phyloP scores from a whole-genome alignment of 306 rosid species.

The Trifolium dubium region DNA sequence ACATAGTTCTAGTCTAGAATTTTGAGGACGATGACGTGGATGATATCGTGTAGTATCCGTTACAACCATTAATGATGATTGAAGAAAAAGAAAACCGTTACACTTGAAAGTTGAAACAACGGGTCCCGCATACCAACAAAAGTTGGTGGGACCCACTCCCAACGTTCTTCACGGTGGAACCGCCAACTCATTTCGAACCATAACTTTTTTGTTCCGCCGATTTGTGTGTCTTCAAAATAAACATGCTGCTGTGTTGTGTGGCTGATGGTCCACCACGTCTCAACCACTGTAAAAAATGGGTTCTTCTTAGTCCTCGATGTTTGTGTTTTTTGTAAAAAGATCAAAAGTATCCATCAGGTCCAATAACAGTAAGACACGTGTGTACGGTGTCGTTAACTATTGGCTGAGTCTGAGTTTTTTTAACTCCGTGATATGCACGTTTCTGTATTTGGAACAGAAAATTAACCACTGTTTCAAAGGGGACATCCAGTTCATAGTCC shows the following conservation, averaged over 20 bases:
- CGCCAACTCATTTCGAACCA: slow-evolving; percentile 52
- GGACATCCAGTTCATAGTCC: neutral
- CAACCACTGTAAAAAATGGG: neutral
- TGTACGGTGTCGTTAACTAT: slow-evolving; percentile 30
- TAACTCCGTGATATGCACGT: slow-evolving; percentile 31
- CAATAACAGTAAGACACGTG: slow-evolving; percentile 33
- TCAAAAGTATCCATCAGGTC: neutral
- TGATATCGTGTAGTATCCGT: neutral
- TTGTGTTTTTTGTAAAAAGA: neutral
- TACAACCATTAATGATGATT: neutral
- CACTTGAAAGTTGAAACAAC: neutral
- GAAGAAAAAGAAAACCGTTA: neutral
- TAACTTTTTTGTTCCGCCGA: slow-evolving; percentile 37
- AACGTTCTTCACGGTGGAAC: slow-evolving; percentile 50
- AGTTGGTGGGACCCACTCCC: neutral
- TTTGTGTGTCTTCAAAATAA: slow-evolving; percentile 8
- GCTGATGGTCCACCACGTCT: slow-evolving; percentile 47
- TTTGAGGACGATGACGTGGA: neutral
- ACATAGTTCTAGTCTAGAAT: neutral
- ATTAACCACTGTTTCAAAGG: slow-evolving; percentile 3
- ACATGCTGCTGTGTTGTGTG: slow-evolving; percentile 32
- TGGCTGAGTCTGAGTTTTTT: neutral
- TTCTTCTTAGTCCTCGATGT: neutral
- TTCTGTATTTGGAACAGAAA: slow-evolving; percentile 29
- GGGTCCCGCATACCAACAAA: neutral